phyloP scores from a whole-genome alignment of 805 yeast species.

The Hanseniaspora occidentalis region DNA sequence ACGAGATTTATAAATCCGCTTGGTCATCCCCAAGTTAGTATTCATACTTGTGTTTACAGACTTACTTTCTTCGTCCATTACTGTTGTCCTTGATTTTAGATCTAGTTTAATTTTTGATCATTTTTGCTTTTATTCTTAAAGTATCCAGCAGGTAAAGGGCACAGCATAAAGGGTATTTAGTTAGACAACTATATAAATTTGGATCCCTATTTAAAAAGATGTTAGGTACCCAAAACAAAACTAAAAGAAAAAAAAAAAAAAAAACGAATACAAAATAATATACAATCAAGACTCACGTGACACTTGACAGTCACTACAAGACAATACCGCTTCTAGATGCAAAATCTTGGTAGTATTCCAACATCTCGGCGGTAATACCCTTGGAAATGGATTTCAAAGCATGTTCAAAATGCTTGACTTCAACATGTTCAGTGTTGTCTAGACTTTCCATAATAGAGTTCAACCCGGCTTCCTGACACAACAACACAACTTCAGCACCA shows the following conservation, averaged over 20 bases:
- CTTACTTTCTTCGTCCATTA: too few species aligned
- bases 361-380: constrained; percentile 80
- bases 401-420: constrained; percentile 52
- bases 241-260: neutral
- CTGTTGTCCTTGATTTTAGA: too few species aligned
- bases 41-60: too few species aligned
- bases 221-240: too few species aligned
- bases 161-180: too few species aligned
- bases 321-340: constrained; percentile 28
- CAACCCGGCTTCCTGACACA: constrained; percentile 93
- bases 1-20: neutral
- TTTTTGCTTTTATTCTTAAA: too few species aligned
- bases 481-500: constrained; percentile 87
- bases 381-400: constrained; percentile 58
- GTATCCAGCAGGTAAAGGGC: too few species aligned
- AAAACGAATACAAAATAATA: neutral
- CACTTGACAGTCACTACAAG: neutral
- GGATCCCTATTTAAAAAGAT: too few species aligned
- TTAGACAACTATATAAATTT: too few species aligned
- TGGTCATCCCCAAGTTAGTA: too few species aligned
- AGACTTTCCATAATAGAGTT: constrained; percentile 80
- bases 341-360: constrained; percentile 52
- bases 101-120: too few species aligned
- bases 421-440: constrained; percentile 35
- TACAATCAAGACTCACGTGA: neutral